Evolutionary conservation across 2,329 filamentous ascomycete genomes (phyloP), one percentile per base, ranked within the genome.

Genomic region (Myriosclerotinia duriaeana): DNA sequence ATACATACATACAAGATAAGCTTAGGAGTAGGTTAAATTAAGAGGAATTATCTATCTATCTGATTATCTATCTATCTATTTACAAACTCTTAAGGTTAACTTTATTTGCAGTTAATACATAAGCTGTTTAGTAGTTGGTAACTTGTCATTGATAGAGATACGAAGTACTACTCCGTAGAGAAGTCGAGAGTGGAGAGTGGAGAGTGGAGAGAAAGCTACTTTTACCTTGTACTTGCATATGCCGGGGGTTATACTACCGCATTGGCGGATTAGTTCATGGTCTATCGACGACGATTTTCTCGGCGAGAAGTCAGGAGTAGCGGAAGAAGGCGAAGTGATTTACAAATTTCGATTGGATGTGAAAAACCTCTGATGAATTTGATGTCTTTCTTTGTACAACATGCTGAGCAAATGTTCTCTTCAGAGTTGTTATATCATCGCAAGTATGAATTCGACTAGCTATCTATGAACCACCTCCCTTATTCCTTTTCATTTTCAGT

Each of bases 151-250:
- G n/a, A n/a, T n/a, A n/a, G n/a, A n/a, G n/a, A n/a, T n/a, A n/a
- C n/a, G n/a, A n/a, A n/a, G n/a, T n/a, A n/a, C n/a, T n/a, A n/a
- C n/a, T n/a, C n/a, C n/a, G 8, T 50, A 26, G 48, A 50, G 48
- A 52, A 26, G 26, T 26, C 20, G n/a, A 59, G n/a, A 8, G 30
- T 58, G n/a, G 20, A 34, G 5, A 34, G 30, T 34, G 30, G 30
- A 34, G 30, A 34, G 30, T 26, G 40, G 42, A n/a, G 38, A 58
- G 9, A 46, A 44, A 17, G 5, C 17, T 14, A 15, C 44, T 59
- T 46, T n/a, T n/a, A 59, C 55, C 40, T 3, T 59, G 40, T 44
- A 44, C 55, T 30, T 58, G 55, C 55, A 58, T 58, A 8, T 26
- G 38, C 14, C 30, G 36, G 30, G 54, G 54, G 54, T 34, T n/a